phyloP scores from a whole-genome alignment of 257 asterid genomes.

The Solanum etuberosum region DNA sequence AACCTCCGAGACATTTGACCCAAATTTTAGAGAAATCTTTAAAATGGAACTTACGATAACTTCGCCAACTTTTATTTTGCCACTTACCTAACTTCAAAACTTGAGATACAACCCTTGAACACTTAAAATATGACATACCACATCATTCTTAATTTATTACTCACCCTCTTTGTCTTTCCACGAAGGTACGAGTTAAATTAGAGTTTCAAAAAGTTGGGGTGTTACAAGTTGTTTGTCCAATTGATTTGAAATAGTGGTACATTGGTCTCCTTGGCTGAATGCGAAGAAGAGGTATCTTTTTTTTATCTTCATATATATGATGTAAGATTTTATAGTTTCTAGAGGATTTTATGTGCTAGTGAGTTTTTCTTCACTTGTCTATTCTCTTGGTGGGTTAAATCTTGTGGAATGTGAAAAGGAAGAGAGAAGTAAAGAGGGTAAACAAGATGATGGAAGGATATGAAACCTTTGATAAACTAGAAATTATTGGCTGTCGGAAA shows the following conservation, averaged over 20 bases:
- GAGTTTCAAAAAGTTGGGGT: too few species aligned
- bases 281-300: not conserved
- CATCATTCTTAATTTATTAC: too few species aligned
- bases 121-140: too few species aligned
- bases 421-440: not conserved
- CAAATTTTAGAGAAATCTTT: too few species aligned
- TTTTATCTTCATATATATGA: not conserved
- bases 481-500: not conserved
- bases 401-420: not conserved
- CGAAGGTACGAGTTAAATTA: too few species aligned
- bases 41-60: too few species aligned
- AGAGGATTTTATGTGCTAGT: not conserved
- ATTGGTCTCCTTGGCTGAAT: not conserved
- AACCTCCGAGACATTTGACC: too few species aligned
- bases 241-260: not conserved
- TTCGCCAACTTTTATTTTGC: too few species aligned
- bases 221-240: too few species aligned
- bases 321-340: not conserved
- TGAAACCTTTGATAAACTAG: not conserved
- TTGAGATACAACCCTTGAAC: too few species aligned
- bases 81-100: too few species aligned
- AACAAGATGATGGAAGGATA: not conserved
- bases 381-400: not conserved
- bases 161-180: too few species aligned
- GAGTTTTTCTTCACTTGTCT: not conserved